Percentiles rank a stretch among this genome's conserved stretches.
Evolutionary conservation across 208 protist species (phyloP).

Genomic region (Trypanosoma scelopori): DNA sequence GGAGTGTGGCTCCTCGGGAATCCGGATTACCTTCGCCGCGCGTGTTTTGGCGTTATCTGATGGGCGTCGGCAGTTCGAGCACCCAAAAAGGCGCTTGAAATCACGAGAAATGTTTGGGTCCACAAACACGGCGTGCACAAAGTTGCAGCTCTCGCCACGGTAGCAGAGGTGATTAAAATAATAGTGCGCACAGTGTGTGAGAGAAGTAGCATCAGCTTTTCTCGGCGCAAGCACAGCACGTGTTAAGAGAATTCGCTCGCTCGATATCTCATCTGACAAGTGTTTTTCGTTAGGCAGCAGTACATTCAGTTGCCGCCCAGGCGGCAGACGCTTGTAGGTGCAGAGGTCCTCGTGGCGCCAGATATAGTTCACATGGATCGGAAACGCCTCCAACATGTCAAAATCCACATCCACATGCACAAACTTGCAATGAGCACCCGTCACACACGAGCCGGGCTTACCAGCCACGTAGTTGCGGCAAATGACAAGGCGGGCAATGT

Average conservation of each 20-base stretch:
- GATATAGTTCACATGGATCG: conserved; percentile 84
- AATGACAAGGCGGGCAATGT: conserved; percentile 68
- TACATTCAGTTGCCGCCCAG: conserved; percentile 49
- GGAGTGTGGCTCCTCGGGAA: not conserved
- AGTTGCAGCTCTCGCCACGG: conserved; percentile 71
- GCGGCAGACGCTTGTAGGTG: conserved; percentile 56
- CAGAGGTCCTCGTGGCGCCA: conserved; percentile 54
- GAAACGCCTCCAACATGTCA: conserved; percentile 28
- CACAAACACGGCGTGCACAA: conserved; percentile 76
- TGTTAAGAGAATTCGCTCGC: conserved; percentile 61
- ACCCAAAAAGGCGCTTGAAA: conserved; percentile 55
- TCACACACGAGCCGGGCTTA: conserved; percentile 42
- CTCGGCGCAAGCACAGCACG: conserved; percentile 42
- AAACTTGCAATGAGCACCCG: conserved; percentile 68
- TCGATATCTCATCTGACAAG: conserved; percentile 46
- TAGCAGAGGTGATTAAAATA: conserved; percentile 88
- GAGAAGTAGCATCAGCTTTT: conserved; percentile 26
- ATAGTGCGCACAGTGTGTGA: conserved; percentile 85
- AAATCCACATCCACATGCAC: conserved; percentile 64
- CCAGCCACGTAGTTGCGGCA: conserved; percentile 60
- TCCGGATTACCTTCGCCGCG: not conserved
- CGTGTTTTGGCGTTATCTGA: conserved; percentile 10
- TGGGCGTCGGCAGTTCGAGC: conserved; percentile 32
- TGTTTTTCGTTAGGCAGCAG: conserved; percentile 63
- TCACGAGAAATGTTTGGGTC: conserved; percentile 64